A percentile compares a stretch with the other conserved stretches of the same genome.
Conservation (phyloP, 148 eudicot species). For the Rheum nobile region DNA sequence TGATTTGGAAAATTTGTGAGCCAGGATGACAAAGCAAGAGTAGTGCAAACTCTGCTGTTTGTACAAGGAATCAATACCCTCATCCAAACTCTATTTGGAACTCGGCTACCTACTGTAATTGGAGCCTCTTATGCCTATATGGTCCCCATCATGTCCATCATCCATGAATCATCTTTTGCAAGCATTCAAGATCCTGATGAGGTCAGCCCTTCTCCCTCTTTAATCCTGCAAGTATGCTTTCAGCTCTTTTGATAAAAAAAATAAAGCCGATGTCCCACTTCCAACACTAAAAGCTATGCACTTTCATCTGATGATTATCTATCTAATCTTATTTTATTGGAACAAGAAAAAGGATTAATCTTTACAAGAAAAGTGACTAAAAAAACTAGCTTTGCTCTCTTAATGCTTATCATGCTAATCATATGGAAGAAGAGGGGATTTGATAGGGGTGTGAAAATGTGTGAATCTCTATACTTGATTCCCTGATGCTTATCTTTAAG, state of each 20-base stretch:
- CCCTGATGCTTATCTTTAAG: not conserved
- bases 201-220: slow-evolving; percentile 27
- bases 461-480: slow-evolving; percentile 1
- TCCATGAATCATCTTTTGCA: slow-evolving; percentile 58
- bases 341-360: not conserved
- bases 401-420: slow-evolving; percentile 3
- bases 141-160: slow-evolving; percentile 90
- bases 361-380: not conserved
- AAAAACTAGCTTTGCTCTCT: not conserved
- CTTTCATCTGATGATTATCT: not conserved
- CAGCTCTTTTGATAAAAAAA: not conserved
- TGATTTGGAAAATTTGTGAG: slow-evolving; percentile 7
- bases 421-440: slow-evolving; percentile 6
- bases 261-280: not conserved
- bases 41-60: slow-evolving; percentile 87
- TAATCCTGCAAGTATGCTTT: slow-evolving; percentile 2
- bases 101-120: slow-evolving; percentile 73
- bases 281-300: not conserved
- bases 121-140: slow-evolving; percentile 95
- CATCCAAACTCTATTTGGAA: slow-evolving; percentile 82
- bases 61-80: slow-evolving; percentile 87
- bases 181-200: slow-evolving; percentile 44
- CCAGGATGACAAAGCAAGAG: slow-evolving; percentile 92
- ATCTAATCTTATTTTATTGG: not conserved
- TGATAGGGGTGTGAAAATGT: slow-evolving; percentile 3